These are phyloP conservation scores for Lipomyces yamadae DNA, from an alignment of 805 yeast species.

Conservation along the genomic window DNA sequence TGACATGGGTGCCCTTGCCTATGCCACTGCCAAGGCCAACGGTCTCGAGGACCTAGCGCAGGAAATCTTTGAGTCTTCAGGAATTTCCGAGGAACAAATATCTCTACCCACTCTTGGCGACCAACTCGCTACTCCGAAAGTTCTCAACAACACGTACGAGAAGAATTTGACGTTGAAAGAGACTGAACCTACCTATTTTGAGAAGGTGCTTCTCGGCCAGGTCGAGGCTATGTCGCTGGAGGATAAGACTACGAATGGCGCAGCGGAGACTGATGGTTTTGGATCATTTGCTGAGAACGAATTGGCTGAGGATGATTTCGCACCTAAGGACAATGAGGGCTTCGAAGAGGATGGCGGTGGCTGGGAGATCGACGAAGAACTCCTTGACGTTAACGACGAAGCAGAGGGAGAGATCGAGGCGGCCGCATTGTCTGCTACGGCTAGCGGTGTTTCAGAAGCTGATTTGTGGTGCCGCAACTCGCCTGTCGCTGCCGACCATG, in stretches of 20 bases:
- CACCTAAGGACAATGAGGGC: constrained; percentile 37
- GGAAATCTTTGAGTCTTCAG: constrained; percentile 71
- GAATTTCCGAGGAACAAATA: constrained; percentile 64
- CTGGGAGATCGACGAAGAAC: constrained; percentile 48
- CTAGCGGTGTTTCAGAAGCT: constrained; percentile 57
- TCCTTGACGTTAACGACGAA: constrained; percentile 51
- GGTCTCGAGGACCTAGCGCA: constrained; percentile 80
- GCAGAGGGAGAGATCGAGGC: constrained; percentile 53
- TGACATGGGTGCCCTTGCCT: constrained; percentile 87
- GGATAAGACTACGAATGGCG: constrained; percentile 44
- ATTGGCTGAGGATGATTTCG: constrained; percentile 37
- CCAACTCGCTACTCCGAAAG: constrained; percentile 55
- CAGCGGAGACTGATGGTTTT: constrained; percentile 39
- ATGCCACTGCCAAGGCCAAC: constrained; percentile 85
- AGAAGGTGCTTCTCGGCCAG: constrained; percentile 79
- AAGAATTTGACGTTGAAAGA: constrained; percentile 82
- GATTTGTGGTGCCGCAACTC: constrained; percentile 87
- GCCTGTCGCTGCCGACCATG: constrained; percentile 86
- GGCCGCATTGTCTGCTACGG: constrained; percentile 53
- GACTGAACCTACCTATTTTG: constrained; percentile 77
- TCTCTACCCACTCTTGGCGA: constrained; percentile 58
- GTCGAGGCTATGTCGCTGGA: constrained; percentile 66
- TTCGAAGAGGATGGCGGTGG: constrained; percentile 40
- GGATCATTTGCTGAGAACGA: constrained; percentile 40
- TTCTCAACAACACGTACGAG: constrained; percentile 51